Conservation (phyloP, 2,329 filamentous ascomycete genomes). For the Escovopsis sp. region DNA sequence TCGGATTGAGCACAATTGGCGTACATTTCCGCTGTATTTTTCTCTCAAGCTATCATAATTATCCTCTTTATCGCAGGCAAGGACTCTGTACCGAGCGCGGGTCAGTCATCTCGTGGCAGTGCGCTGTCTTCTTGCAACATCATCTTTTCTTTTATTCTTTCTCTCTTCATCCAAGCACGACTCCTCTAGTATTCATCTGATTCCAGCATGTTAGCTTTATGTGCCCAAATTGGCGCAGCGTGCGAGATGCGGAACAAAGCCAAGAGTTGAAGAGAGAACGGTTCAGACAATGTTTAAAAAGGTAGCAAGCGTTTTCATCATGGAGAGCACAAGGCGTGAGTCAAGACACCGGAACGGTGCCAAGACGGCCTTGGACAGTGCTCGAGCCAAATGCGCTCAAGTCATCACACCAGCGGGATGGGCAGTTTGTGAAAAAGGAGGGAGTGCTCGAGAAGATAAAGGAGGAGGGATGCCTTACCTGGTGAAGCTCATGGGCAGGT, state of each 20-base stretch:
- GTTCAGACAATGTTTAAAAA: conserved; percentile 74
- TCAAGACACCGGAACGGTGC: conserved; percentile 63
- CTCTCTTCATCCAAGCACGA: not conserved
- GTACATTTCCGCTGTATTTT: conserved; percentile 81
- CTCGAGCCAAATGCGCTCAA: conserved; percentile 99
- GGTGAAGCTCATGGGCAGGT: conserved; percentile 1
- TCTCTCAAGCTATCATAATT: conserved; percentile 67
- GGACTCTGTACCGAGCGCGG: conserved; percentile 46
- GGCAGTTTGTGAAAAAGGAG: conserved; percentile 8
- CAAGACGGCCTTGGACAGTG: conserved; percentile 53
- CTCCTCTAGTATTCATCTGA: not conserved
- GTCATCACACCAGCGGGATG: conserved; percentile 65
- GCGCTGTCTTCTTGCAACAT: no score
- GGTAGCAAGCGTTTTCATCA: conserved; percentile 99
- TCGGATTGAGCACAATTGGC: conserved; percentile 12
- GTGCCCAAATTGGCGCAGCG: not conserved
- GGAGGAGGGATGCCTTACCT: conserved; percentile 3
- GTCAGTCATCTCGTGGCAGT: conserved; percentile 13
- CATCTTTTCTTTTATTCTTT: not conserved
- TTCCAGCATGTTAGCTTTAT: conserved; percentile 4
- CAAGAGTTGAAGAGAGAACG: conserved; percentile 3
- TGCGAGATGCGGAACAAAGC: not conserved
- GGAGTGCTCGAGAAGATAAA: not conserved
- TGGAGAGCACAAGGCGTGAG: conserved; percentile 51
- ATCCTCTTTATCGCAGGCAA: conserved; percentile 86